A percentile compares a stretch with the other conserved stretches of the same genome.
Evolutionary conservation across 768 basidiomycete genomes (phyloP).

Genomic region (Stropharia rugosoannulata): DNA sequence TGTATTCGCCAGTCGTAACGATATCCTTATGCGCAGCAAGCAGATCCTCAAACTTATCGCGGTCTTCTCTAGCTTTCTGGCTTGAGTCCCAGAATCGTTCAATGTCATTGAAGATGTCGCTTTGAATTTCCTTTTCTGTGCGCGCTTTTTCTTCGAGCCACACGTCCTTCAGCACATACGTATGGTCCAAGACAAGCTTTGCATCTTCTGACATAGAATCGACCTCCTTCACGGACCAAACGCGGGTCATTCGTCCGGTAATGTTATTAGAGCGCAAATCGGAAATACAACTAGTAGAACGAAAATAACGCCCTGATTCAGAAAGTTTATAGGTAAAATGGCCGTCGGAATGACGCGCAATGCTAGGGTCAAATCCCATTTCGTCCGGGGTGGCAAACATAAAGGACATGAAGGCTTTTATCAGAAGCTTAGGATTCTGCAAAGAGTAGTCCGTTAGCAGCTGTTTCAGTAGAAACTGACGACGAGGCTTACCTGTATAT

Average conservation of each 20-base stretch:
- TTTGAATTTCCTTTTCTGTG: slow-evolving; percentile 4
- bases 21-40: too few species aligned
- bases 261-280: neutral
- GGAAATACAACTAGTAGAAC: neutral
- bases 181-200: too few species aligned
- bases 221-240: neutral
- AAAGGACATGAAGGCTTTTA: slow-evolving; percentile 1
- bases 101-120: neutral
- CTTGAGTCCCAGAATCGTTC: neutral
- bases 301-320: neutral
- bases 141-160: neutral
- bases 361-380: neutral
- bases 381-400: neutral
- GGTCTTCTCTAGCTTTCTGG: too few species aligned
- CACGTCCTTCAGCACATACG: slow-evolving; percentile 2
- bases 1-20: too few species aligned
- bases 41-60: too few species aligned
- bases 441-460: neutral
- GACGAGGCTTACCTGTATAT: neutral
- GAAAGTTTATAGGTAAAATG: too few species aligned
- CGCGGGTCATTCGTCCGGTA: neutral
- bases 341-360: too few species aligned
- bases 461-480: too few species aligned
- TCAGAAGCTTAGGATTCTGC: neutral
- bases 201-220: neutral